Conservation (phyloP, 2,329 filamentous ascomycete genomes). For the Colletotrichum zoysiae region DNA sequence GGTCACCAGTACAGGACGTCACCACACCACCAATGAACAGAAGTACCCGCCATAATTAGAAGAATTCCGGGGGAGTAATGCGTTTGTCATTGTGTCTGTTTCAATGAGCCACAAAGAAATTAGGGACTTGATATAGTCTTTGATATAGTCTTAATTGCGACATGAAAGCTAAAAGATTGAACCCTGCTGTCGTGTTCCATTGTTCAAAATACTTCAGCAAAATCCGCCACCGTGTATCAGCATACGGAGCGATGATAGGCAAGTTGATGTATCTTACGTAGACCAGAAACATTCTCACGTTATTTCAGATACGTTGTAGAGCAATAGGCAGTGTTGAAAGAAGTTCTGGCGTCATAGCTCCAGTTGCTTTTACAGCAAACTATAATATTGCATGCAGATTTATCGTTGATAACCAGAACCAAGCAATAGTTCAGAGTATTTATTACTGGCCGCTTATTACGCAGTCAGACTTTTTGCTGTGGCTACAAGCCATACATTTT, state of each 20-base stretch:
- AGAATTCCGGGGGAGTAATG: conserved; percentile 50
- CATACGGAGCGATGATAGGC: not conserved
- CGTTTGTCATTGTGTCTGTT: conserved; percentile 43
- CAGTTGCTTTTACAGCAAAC: conserved; percentile 15
- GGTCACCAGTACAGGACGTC: not conserved
- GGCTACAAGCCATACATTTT: too few relatives aligned
- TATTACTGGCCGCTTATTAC: too few relatives aligned
- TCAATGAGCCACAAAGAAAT: too few relatives aligned
- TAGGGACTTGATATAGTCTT: too few relatives aligned
- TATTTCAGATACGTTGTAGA: not conserved
- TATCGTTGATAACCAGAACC: too few relatives aligned
- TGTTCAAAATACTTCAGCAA: conserved; percentile 8
- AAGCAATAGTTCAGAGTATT: too few relatives aligned
- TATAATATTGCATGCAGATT: not conserved
- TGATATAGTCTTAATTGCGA: too few relatives aligned
- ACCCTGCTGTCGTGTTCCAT: not conserved
- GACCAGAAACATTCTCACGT: not conserved
- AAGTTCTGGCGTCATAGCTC: conserved; percentile 2
- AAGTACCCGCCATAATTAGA: conserved; percentile 46
- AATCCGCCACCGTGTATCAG: conserved; percentile 10
- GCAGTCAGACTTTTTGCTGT: too few relatives aligned
- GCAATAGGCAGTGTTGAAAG: not conserved
- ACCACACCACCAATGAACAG: conserved; percentile 43
- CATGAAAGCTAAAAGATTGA: not conserved
- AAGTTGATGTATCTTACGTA: not conserved